Evolutionary conservation across 2,329 filamentous ascomycete species (phyloP), one percentile per base, ranked within the genome.

Genomic region (Incumbomyces lentus): DNA sequence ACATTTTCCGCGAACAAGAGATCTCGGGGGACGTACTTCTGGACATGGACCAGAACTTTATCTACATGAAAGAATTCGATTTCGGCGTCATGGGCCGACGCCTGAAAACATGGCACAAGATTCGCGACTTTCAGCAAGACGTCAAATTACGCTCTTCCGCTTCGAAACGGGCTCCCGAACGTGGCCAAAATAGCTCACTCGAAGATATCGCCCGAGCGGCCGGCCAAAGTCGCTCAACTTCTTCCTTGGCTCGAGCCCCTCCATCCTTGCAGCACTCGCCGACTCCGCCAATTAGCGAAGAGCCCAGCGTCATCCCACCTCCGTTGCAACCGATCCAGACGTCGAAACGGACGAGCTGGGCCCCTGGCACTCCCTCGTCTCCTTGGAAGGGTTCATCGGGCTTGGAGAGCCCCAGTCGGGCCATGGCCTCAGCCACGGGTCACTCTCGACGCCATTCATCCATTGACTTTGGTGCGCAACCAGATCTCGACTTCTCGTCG

Each of bases 11-110:
- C 56, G 89, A 96, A 59, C 90, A 98, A 64, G 92, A 98, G 63
- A 96, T 98, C 48, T 82, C 85, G 2, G 92, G 92, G 40, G 89
- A 96, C 58, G 90, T 96, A 3, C 69, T 98, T 33, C 68, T 98
- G 44, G 86, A 86, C 44, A 94, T 96, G 86, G 88, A 95, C 58
- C 90, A 95, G 67, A 86, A 86, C 48, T 93, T 92, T 33, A 74
- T 96, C 13, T 94, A 95, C 62, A 82, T 96, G 70, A 95, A 95
- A 61, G 89, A 92, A 39, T 94, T 95, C 58, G 86, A 95, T 56
- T 74, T 96, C 55, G 90, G 90, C 14, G 86, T 89, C 2, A 89
- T 96, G 56, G 90, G 90, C 7, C 78, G 86, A 48, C 78, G 90
- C 51, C 68, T 96, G 51, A 93, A 93, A 64, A 95, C 89, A 2